Conservation (phyloP, 1,284 basidiomycete genomes). For the Malassezia caprae region DNA sequence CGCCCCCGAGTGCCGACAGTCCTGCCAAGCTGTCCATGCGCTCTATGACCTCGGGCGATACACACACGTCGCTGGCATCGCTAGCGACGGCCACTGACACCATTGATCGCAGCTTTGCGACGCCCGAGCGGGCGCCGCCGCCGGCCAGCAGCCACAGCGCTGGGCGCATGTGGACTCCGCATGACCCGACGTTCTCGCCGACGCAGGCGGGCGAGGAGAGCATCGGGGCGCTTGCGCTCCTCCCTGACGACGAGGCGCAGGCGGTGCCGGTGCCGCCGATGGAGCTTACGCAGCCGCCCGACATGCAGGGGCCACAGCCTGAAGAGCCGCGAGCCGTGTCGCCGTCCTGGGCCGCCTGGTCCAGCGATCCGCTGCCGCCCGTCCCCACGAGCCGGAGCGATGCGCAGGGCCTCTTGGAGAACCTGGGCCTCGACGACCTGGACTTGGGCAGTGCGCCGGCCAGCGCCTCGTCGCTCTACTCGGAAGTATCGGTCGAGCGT, state of each 20-base stretch:
- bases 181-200: neutral
- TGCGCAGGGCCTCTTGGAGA: slow-evolving; percentile 1
- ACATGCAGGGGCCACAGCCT: neutral
- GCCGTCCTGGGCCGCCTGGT: neutral
- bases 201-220: neutral
- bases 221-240: neutral
- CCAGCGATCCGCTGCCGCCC: neutral
- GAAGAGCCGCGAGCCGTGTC: neutral
- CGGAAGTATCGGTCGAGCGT: neutral
- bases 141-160: neutral
- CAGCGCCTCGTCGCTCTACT: neutral
- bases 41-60: slow-evolving; percentile 1
- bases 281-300: neutral
- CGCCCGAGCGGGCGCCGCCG: neutral
- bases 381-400: neutral
- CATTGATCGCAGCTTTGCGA: neutral
- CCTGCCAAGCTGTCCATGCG: neutral
- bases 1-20: neutral
- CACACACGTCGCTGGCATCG: neutral
- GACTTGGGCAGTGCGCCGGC: neutral
- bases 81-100: neutral
- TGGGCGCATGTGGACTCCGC: neutral
- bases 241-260: neutral
- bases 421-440: slow-evolving; percentile 1
- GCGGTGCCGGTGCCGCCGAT: neutral